These are phyloP conservation scores for Trematosphaeria pertusa DNA, from an alignment of 2,329 filamentous ascomycete genomes.

Conservation along the genomic window DNA sequence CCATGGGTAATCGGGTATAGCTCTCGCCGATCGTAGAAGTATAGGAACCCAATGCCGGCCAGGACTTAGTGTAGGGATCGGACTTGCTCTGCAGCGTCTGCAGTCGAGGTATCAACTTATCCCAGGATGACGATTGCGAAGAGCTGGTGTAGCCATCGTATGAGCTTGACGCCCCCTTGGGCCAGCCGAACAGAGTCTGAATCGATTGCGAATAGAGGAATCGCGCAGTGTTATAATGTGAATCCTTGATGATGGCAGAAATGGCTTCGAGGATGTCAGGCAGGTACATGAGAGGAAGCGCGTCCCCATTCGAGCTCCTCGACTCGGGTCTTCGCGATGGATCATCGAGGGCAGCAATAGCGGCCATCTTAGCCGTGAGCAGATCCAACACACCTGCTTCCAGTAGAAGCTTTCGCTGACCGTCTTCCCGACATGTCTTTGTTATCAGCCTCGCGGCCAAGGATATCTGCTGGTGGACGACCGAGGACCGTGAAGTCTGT, in stretches of 20 bases:
- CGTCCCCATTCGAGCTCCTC: slow-evolving; percentile 24
- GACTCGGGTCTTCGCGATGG: slow-evolving; percentile 22
- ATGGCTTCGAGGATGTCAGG: slow-evolving; percentile 79
- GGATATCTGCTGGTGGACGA: slow-evolving; percentile 67
- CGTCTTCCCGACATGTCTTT: slow-evolving; percentile 72
- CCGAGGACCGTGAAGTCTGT: slow-evolving; percentile 60
- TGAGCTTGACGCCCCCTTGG: slow-evolving; percentile 26
- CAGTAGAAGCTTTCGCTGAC: slow-evolving; percentile 74
- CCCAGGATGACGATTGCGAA: slow-evolving; percentile 32
- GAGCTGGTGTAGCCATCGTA: slow-evolving; percentile 28
- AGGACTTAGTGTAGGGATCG: slow-evolving; percentile 51
- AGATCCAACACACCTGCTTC: slow-evolving; percentile 78
- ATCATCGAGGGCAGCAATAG: slow-evolving; percentile 39
- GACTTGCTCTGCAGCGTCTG: slow-evolving; percentile 48
- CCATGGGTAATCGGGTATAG: slow-evolving; percentile 40
- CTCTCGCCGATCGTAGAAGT: slow-evolving; percentile 33
- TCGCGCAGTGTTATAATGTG: slow-evolving; percentile 77
- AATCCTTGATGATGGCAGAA: slow-evolving; percentile 77
- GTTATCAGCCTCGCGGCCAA: slow-evolving; percentile 65
- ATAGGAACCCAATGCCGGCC: slow-evolving; percentile 51
- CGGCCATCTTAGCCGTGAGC: slow-evolving; percentile 73
- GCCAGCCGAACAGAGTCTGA: slow-evolving; percentile 41
- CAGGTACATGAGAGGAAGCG: slow-evolving; percentile 61
- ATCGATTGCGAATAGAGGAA: slow-evolving; percentile 54
- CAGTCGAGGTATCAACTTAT: slow-evolving; percentile 47